A percentile compares a stretch with the other conserved stretches of the same genome.
Evolutionary conservation across 2,329 filamentous ascomycete genomes (phyloP).

Genomic region (Colletotrichum sp.): DNA sequence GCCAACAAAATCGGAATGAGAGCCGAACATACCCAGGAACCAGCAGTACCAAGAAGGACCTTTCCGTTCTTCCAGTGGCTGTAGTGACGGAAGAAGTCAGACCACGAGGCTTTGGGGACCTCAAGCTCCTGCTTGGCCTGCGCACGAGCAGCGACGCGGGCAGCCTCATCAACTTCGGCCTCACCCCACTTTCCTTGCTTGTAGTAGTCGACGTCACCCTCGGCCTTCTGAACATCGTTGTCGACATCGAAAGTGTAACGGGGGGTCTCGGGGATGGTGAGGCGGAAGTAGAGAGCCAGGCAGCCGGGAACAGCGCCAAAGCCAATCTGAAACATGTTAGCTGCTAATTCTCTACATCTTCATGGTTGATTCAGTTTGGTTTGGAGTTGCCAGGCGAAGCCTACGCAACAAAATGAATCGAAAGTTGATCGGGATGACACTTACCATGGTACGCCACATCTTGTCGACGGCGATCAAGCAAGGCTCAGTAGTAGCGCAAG

Average conservation of each 20-base stretch:
- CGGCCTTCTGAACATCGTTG: constrained; percentile 75
- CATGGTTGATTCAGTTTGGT: neutral
- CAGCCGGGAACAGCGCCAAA: constrained; percentile 69
- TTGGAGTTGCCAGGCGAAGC: neutral
- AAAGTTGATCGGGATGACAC: neutral
- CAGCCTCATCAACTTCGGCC: constrained; percentile 69
- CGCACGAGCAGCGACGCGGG: constrained; percentile 62
- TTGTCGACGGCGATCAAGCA: constrained; percentile 55
- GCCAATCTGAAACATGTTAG: constrained; percentile 45
- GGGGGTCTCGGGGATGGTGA: constrained; percentile 87
- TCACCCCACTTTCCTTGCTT: constrained; percentile 64
- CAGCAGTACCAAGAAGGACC: constrained; percentile 78
- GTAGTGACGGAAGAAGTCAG: constrained; percentile 76
- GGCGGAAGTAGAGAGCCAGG: constrained; percentile 75
- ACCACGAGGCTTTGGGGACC: constrained; percentile 73
- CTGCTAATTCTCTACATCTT: neutral
- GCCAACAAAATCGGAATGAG: accelerated
- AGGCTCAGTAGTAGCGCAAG: constrained; percentile 61
- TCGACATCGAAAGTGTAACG: constrained; percentile 87
- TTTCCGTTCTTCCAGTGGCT: constrained; percentile 72
- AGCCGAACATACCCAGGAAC: constrained; percentile 60
- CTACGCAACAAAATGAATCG: neutral
- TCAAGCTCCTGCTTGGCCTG: constrained; percentile 60
- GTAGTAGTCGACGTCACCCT: constrained; percentile 77
- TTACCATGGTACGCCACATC: constrained; percentile 66